Conservation (phyloP, 2,329 filamentous ascomycete genomes). For the Myriosclerotinia curreyana region DNA sequence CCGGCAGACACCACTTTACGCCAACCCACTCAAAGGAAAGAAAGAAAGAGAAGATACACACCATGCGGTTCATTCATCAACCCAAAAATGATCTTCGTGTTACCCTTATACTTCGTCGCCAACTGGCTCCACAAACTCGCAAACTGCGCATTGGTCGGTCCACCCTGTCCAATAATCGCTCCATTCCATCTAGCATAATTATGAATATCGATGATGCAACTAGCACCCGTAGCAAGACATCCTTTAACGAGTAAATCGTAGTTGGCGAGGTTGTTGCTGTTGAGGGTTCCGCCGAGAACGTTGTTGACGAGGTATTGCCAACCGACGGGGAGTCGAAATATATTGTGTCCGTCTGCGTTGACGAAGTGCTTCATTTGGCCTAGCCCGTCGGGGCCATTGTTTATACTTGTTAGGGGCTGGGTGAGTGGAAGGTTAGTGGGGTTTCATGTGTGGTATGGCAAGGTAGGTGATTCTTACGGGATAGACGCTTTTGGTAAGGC, state of each 20-base stretch:
- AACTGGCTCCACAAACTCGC: conserved; percentile 54
- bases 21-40: neutral
- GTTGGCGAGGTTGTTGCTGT: conserved; percentile 47
- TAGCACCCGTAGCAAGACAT: conserved; percentile 54
- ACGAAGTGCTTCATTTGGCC: conserved; percentile 38
- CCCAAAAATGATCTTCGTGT: conserved; percentile 58
- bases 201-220: conserved; percentile 59
- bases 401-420: conserved; percentile 35
- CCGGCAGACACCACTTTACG: too few relatives aligned
- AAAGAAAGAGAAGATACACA: neutral
- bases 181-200: conserved; percentile 61
- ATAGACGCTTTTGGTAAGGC: conserved; percentile 37
- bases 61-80: conserved; percentile 68
- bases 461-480: conserved; percentile 24
- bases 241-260: conserved; percentile 56
- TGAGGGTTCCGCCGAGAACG: conserved; percentile 49
- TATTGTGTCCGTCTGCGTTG: conserved; percentile 47
- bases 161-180: conserved; percentile 62
- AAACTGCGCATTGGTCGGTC: conserved; percentile 58
- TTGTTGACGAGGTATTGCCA: conserved; percentile 61
- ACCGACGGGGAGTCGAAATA: conserved; percentile 52
- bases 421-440: neutral
- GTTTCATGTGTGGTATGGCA: neutral
- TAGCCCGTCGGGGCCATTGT: conserved; percentile 38
- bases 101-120: conserved; percentile 55